Base-by-base conservation (phyloP, 1,139 yeast species). In the Chernovozyma sophiae-reginae region DNA sequence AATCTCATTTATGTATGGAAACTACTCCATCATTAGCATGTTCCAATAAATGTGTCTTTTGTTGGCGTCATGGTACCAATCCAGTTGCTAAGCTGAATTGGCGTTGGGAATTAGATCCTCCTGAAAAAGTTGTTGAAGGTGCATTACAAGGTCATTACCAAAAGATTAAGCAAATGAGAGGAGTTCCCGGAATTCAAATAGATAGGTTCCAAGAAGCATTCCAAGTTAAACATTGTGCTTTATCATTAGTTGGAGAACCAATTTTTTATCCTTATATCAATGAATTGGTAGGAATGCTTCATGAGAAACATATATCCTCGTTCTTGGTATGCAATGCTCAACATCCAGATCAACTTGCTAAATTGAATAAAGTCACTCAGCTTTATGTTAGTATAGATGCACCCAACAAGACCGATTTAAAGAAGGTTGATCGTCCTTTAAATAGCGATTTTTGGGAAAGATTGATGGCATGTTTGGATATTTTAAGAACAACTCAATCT, bases 51-150 rank as follows among this genome's bases (percentile, higher is more conserved):
- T 89, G 97, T 71, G 97, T 89, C 3, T 89, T 89, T 55, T 89
- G 97, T 62, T 89, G 97, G 97, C 75, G 97, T 56, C 97, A 90
- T 55, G 97, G 97, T 34, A 89, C 97, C 3, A 90, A 89, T 52
- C 97, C 97, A 0, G 97, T 90, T 1, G 96, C 96, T 20, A 89
- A 95, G 32, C 83, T 83, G 49, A 70, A 68, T 44, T 89, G 97
- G 97, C 72, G 97, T 53, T 89, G 97, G 97, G 92, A 86, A 52
- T 84, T 87, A 19, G 96, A 89, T 58, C 81, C 84, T 17, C 96
- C 97, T 0, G 92, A 86, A 50, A 80, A 71, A 43, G 86, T 89
- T 36, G 58, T 89, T 44, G 78, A 83, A 37, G 96, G 96, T 25
- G 97, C 96, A 1, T 63, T 89, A 36, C 79, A 75, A 47, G 96